phyloP scores from a whole-genome alignment of 1,139 yeast genomes.

The Diutina rugosa region DNA sequence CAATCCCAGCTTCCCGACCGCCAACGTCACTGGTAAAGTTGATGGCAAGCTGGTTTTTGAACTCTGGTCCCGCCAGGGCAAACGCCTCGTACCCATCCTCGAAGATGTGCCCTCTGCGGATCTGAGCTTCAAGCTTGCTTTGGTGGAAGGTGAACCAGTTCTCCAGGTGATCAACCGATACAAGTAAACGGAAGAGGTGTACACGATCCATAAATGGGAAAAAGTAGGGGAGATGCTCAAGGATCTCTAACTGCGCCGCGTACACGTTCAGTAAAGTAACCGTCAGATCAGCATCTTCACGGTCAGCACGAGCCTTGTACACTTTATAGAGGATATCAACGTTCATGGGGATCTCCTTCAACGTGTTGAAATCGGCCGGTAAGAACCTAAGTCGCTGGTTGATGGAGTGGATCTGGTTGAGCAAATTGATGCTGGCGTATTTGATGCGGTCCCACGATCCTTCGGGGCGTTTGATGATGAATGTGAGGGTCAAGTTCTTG shows the following conservation, averaged over 20 bases:
- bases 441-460: conserved; percentile 12
- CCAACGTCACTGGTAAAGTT: conserved; percentile 50
- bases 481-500: conserved; percentile 39
- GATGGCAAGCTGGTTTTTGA: conserved; percentile 52
- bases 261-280: not conserved
- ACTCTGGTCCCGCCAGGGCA: conserved; percentile 23
- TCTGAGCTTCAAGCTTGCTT: conserved; percentile 29
- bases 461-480: conserved; percentile 24
- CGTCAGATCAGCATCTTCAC: conserved; percentile 2
- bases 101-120: conserved; percentile 55
- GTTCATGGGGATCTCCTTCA: conserved; percentile 15
- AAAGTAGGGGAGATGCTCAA: conserved; percentile 64
- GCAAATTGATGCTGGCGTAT: conserved; percentile 32
- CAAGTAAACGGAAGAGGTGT: conserved; percentile 41
- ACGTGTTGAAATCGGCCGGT: conserved; percentile 44
- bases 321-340: conserved; percentile 9
- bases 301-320: not conserved
- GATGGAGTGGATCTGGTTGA: conserved; percentile 58
- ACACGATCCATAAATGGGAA: conserved; percentile 68
- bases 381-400: conserved; percentile 55
- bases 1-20: conserved; percentile 84
- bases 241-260: conserved; percentile 27
- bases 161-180: conserved; percentile 7
- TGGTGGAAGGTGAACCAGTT: not conserved
- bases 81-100: conserved; percentile 64